Conservation (phyloP, 192 early-diverging fungal species). For the Diversispora eburnea region DNA sequence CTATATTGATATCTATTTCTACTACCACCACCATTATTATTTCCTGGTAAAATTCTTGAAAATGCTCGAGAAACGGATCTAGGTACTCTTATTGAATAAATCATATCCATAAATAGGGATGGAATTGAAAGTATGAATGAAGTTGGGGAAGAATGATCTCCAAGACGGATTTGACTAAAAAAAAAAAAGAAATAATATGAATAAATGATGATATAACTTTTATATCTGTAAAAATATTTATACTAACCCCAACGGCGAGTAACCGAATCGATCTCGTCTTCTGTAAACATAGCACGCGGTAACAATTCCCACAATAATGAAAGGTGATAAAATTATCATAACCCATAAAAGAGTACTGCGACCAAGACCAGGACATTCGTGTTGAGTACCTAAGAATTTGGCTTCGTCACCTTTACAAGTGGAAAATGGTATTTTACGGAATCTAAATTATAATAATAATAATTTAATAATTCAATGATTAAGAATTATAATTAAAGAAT, state of each 20-base stretch:
- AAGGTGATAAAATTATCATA: background rate
- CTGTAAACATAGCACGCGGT: background rate
- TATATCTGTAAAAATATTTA: too few relatives aligned
- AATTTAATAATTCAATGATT: conserved; percentile 56
- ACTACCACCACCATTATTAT: background rate
- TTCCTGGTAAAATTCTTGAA: conserved; percentile 32
- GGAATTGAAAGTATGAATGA: background rate
- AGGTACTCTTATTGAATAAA: conserved; percentile 20
- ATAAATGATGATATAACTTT: background rate
- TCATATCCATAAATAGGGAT: conserved; percentile 27
- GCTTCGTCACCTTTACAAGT: background rate
- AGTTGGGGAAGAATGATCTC: background rate
- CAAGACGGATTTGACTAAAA: conserved; percentile 7
- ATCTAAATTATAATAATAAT: too few relatives aligned
- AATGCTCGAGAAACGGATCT: conserved; percentile 31
- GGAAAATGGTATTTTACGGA: background rate
- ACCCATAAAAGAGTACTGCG: background rate
- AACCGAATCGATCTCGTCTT: background rate
- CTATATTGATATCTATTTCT: conserved; percentile 32
- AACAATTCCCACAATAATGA: background rate
- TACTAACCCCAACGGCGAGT: background rate
- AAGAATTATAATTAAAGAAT: background rate
- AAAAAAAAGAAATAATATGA: background rate
- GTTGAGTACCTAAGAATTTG: background rate
- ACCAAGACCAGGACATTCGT: background rate